Base-by-base conservation (phyloP, 2,329 filamentous ascomycete species). In the Botrytis deweyae region DNA sequence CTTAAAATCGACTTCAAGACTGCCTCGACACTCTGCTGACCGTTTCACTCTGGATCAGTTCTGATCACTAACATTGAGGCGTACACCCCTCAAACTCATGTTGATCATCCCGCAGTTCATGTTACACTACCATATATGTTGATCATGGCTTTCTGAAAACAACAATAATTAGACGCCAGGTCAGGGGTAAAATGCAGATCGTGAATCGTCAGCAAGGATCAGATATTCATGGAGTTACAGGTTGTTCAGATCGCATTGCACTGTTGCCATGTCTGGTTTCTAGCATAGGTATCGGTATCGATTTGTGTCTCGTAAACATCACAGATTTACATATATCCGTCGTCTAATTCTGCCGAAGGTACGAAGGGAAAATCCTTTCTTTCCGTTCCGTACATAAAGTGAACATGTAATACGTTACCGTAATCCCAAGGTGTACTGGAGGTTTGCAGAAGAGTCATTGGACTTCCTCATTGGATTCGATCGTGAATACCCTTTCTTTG, bases 41-140 rank as follows among this genome's bases (percentile, higher is more conserved):
- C 70, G 46, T 67, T 36, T 72, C 70, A 59, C 59, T 36, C 52
- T 18, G 12, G 3, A 33, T 42, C n/a, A 40, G 2, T 36, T 55
- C 59, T 22, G 36, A 14, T 33, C 38, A 46, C 25, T 52, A n/a
- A 6, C 7, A 33, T 38, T 36, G 42, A 46, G 22, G 29, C 44
- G 29, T 1, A 22, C 22, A 62, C 36, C 22, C 65, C 44, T 55
- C 18, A 52, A 72, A 55, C 46, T 25, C 44, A 42, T 59, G n/a
- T 72, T 67, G 61, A 44, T 20, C 70, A 65, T 67, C 62, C 70
- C 38, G 62, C 70, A 66, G 36, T 67, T 67, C 20, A 29, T 46
- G 70, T 72, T 29, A 66, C 70, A 66, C 33, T 12, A 22, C 29
- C 16, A 36, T 36, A 40, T 55, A n/a, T 49, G 46, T 10, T 40